Evolutionary conservation across 164 flowering plant species (phyloP).

Genomic region (Malania oleifera): DNA sequence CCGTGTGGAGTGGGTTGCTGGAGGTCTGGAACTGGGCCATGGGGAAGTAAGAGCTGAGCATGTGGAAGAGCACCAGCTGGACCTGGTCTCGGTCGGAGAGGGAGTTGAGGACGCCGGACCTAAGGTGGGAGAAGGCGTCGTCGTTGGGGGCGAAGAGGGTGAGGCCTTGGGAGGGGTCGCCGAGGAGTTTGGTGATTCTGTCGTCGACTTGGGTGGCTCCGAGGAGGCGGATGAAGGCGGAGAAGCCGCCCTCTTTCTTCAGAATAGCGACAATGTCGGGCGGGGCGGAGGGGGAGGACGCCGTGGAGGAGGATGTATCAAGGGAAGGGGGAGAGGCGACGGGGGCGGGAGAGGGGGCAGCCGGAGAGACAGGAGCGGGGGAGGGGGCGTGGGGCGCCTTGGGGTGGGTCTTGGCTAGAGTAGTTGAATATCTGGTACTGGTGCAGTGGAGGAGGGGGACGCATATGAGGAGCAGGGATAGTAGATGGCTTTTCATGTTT

Average conservation of each 20-base stretch:
- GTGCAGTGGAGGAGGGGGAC: neutral
- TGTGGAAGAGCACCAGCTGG: neutral
- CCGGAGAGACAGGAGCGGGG: neutral
- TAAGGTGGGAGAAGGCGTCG: neutral
- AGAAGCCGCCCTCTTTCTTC: neutral
- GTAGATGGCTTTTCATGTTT: neutral
- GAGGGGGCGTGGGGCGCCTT: neutral
- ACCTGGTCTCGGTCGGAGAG: neutral
- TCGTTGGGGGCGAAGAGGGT: neutral
- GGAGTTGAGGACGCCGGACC: neutral
- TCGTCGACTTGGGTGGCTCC: neutral
- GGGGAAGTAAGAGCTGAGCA: neutral
- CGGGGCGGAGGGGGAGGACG: neutral
- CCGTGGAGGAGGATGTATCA: neutral
- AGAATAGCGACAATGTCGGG: neutral
- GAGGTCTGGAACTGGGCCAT: neutral
- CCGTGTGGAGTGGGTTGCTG: neutral
- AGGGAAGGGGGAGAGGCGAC: neutral
- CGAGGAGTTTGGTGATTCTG: neutral
- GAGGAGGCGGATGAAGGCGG: neutral
- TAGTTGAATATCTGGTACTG: too few species aligned
- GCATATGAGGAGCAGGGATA: neutral
- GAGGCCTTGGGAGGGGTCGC: neutral
- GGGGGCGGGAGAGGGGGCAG: neutral
- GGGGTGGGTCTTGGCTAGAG: neutral